phyloP scores from a whole-genome alignment of 106 monocot species.

The Hemerocallis citrina region DNA sequence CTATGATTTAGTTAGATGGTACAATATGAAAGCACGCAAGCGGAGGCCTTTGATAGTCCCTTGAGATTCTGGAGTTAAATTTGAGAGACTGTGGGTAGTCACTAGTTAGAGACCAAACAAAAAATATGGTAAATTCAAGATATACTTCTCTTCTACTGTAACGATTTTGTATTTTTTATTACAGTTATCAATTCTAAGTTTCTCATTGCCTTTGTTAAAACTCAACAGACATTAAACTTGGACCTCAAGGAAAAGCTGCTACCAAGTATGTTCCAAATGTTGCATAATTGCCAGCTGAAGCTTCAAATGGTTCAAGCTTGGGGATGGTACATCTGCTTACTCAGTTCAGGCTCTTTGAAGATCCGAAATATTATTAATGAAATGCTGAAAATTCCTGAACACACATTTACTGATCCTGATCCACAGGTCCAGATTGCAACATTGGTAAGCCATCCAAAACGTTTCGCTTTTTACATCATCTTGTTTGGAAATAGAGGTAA shows the following conservation, averaged over 20 bases:
- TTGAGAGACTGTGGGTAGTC: no score
- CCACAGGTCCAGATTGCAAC: constrained; percentile 48
- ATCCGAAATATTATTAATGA: constrained; percentile 35
- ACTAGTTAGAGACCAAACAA: no score
- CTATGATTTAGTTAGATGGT: no score
- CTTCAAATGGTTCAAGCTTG: constrained; percentile 42
- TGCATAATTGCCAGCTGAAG: constrained; percentile 22
- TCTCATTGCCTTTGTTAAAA: neutral
- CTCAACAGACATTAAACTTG: constrained; percentile 18
- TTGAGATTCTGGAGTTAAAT: no score
- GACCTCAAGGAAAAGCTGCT: constrained; percentile 42
- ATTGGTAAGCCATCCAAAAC: constrained; percentile 23
- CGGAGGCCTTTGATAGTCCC: no score
- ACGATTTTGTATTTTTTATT: no score
- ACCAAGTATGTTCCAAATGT: constrained; percentile 25
- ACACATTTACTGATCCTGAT: constrained; percentile 33
- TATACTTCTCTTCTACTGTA: neutral
- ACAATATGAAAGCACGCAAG: no score
- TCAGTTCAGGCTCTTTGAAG: constrained; percentile 21
- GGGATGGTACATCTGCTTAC: constrained; percentile 56
- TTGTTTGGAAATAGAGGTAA: no score
- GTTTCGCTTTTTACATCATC: neutral
- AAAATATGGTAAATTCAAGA: neutral
- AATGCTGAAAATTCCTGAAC: constrained; percentile 54
- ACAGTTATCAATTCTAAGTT: neutral